phyloP scores from a whole-genome alignment of 1,284 basidiomycete genomes.

The Irpex sp. region DNA sequence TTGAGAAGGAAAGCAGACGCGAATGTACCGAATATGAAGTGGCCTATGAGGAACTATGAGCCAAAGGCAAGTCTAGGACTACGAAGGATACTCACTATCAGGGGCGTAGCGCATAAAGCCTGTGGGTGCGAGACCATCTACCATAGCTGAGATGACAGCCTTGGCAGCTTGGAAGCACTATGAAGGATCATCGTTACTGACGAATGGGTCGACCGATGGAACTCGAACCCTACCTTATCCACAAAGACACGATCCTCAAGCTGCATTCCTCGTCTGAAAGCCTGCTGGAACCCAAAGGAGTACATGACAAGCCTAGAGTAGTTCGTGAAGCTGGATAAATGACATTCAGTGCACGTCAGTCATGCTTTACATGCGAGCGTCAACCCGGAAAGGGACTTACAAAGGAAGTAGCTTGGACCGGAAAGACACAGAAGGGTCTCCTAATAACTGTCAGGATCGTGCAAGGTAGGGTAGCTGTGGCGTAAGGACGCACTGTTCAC shows the following conservation, averaged over 20 bases:
- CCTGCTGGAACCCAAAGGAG: conserved; percentile 82
- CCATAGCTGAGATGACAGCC: conserved; percentile 60
- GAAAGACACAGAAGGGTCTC: conserved; percentile 60
- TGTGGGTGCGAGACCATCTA: conserved; percentile 62
- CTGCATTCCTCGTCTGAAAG: conserved; percentile 67
- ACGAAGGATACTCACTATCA: conserved; percentile 48
- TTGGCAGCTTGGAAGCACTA: conserved; percentile 74
- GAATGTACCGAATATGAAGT: conserved; percentile 83
- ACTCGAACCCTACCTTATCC: conserved; percentile 46
- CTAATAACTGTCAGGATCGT: not conserved
- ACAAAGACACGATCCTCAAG: conserved; percentile 63
- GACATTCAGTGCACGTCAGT: not conserved
- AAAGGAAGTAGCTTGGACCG: conserved; percentile 72
- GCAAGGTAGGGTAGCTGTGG: not conserved
- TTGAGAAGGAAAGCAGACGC: conserved; percentile 83
- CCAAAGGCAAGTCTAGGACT: not conserved
- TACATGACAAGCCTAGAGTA: conserved; percentile 84
- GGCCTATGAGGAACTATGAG: conserved; percentile 38
- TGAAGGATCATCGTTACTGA: not conserved
- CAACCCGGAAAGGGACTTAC: conserved; percentile 38
- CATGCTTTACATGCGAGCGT: not conserved
- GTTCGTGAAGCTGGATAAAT: conserved; percentile 51
- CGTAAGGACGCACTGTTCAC: not conserved
- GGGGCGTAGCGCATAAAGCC: conserved; percentile 82
- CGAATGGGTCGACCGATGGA: not conserved